Conservation (phyloP, 768 basidiomycete genomes). For the Aureoboletus auriporus region DNA sequence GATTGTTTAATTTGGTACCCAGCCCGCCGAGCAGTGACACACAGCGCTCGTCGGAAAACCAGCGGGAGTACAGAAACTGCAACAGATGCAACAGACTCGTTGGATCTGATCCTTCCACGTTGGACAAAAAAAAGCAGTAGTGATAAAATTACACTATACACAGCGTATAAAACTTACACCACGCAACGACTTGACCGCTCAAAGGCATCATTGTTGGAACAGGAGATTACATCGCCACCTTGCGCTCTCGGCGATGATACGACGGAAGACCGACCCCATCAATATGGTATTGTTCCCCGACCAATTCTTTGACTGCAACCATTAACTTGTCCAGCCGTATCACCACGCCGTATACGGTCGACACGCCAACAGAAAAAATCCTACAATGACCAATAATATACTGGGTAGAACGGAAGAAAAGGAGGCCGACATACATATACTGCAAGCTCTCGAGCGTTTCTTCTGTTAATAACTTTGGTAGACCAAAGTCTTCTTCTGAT, state of each 20-base stretch:
- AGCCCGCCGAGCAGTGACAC: no score
- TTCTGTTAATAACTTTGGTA: slow-evolving; percentile 65
- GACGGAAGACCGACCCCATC: slow-evolving; percentile 49
- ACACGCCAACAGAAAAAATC: slow-evolving; percentile 69
- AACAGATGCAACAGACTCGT: no score
- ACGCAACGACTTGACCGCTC: no score
- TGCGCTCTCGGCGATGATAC: slow-evolving; percentile 19
- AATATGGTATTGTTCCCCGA: slow-evolving; percentile 87
- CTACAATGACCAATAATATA: slow-evolving; percentile 26
- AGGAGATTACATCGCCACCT: slow-evolving; percentile 31
- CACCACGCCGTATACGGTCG: slow-evolving; percentile 66
- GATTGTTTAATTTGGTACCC: no score
- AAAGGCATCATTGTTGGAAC: neutral
- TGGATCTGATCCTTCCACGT: no score
- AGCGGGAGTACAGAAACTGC: no score
- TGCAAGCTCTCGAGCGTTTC: slow-evolving; percentile 75
- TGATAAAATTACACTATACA: neutral
- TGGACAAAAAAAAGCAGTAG: neutral
- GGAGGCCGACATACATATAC: slow-evolving; percentile 57
- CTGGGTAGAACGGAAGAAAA: slow-evolving; percentile 3
- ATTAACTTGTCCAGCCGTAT: slow-evolving; percentile 72
- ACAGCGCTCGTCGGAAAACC: no score
- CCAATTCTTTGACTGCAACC: slow-evolving; percentile 79
- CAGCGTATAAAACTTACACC: neutral
- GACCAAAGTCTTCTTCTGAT: slow-evolving; percentile 68